Base-by-base conservation (phyloP, 768 basidiomycete genomes). In the Lyophyllum atratum region DNA sequence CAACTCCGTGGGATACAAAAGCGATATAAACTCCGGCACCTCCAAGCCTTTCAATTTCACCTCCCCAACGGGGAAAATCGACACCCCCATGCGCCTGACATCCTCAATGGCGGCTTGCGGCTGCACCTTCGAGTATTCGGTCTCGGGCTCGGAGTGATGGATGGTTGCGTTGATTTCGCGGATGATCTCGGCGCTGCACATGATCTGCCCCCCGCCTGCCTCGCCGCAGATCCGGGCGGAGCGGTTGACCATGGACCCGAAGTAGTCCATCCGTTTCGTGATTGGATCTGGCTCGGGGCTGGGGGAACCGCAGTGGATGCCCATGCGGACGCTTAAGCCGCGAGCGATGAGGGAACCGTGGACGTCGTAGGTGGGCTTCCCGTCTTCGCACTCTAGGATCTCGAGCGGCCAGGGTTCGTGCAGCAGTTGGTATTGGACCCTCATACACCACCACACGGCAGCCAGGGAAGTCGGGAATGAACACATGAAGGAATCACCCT, bases 401-500 rank as follows among this genome's bases (percentile, higher is more conserved):
- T 98, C 96, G 66, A 90, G 70, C 2, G 97, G 97, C 97, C 97
- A 99, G 12, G 85, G 73, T 58, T 90, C 87, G 28, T 87, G 77
- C 24, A 98, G 77, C 11, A 99, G 79, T 64, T 90, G 84, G 26
- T 86, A 74, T 70, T 98, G 97, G 17, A 95, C 90, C 28, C 84
- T 86, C 66, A 97, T 77, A 62, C 89, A 89, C 91, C 93, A 99
- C 80, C 93, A 87, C 17, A 98, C 73, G 0, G 93, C 97, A 0
- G 90, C 82, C 1, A 93, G 79, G 12, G 93, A 84, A 2, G 87
- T 92, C 2, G 93, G 91, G 82, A 99, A 99, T 21, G 96, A 93
- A 52, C 95, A 95, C 92, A 99, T 95, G 79, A 99, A 99, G 0
- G 96, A 87, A 66, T 98, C 97, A 26, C 97, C 97, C 86, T 99